phyloP scores from a whole-genome alignment of 805 yeast species.

The Metschnikowia sp. region DNA sequence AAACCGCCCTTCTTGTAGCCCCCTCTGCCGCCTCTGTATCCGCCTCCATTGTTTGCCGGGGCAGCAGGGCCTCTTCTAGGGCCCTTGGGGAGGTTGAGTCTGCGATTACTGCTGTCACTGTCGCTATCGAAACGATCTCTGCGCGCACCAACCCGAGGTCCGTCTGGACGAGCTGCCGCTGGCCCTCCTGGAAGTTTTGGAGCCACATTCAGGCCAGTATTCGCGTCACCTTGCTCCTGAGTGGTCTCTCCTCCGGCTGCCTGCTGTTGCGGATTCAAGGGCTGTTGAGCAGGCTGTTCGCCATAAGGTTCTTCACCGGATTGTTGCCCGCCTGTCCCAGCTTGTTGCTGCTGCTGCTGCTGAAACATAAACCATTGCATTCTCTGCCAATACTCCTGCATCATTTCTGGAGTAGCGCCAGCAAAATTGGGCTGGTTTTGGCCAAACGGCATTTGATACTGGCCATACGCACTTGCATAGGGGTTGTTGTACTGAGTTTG shows the following conservation, averaged over 20 bases:
- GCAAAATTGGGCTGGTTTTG: conserved; percentile 13
- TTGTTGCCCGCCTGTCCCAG: conserved; percentile 18
- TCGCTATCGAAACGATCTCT: conserved; percentile 12
- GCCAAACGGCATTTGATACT: conserved; percentile 14
- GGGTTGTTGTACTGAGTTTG: conserved; percentile 31
- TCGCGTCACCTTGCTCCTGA: conserved; percentile 1
- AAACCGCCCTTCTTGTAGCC: conserved; percentile 27
- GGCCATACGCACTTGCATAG: conserved; percentile 24
- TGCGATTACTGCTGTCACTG: conserved; percentile 8
- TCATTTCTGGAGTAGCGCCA: conserved; percentile 47
- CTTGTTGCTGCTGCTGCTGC: conserved; percentile 45
- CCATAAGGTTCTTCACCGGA: conserved; percentile 21
- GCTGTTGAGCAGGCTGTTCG: conserved; percentile 36
- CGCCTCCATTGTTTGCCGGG: conserved; percentile 23
- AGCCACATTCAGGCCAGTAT: not conserved
- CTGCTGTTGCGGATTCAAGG: conserved; percentile 44
- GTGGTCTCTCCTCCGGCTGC: conserved; percentile 5
- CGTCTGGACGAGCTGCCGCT: conserved; percentile 10
- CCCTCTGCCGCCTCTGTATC: conserved; percentile 29
- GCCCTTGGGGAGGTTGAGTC: conserved; percentile 47
- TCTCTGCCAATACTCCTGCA: conserved; percentile 62
- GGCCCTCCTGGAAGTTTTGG: conserved; percentile 24
- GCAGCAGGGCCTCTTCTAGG: conserved; percentile 36
- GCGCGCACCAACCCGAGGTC: conserved; percentile 6
- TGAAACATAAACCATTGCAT: conserved; percentile 66